Evolutionary conservation across 2,329 filamentous ascomycete species (phyloP), one percentile per base, ranked within the genome.

Genomic region (Aureobasidium pullulans): DNA sequence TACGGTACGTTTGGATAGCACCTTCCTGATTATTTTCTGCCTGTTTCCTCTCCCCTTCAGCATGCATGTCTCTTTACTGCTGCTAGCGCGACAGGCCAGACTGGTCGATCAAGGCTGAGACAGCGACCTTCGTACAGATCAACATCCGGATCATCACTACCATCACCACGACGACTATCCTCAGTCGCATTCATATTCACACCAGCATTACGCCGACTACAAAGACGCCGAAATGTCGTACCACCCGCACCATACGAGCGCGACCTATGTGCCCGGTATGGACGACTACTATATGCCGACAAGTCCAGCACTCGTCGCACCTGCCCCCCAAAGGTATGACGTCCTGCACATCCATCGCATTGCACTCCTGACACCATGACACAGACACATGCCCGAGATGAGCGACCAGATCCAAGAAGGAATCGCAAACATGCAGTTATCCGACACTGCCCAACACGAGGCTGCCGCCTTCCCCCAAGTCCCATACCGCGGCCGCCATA

Each of bases 371-470:
- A 59, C 16, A 42, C 13, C n/a, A 43, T 32, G 15, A 39, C 42
- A 49, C 48, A 96, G 90, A 78, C 85, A 95, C 70, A 96, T 93
- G 85, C 89, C 90, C 72, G 91, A 96, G 80, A 91, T 96, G 65
- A 90, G 93, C 66, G 89, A 93, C 75, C 93, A 96, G 76, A 96
- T 99, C 84, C 91, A 96, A 77, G 87, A 96, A 70, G 93, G 89
- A 75, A 83, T 99, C 65, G 89, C 93, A 69, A 87, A 92, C 73
- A 84, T 99, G 77, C 92, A 96, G 75, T 75, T 72, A 56, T 63
- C 66, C 60, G 52, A 60, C 65, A 64, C 66, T 63, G 64, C 64
- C 67, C 66, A 62, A 65, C 40, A 53, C 39, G 57, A 59, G 15
- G 57, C 37, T 23, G 37, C 47, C 8, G 63, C 59, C 34, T 97